Percentiles rank a stretch among this genome's conserved stretches.
phyloP scores from a whole-genome alignment of 305 asterid species.

The Rubia balearica region DNA sequence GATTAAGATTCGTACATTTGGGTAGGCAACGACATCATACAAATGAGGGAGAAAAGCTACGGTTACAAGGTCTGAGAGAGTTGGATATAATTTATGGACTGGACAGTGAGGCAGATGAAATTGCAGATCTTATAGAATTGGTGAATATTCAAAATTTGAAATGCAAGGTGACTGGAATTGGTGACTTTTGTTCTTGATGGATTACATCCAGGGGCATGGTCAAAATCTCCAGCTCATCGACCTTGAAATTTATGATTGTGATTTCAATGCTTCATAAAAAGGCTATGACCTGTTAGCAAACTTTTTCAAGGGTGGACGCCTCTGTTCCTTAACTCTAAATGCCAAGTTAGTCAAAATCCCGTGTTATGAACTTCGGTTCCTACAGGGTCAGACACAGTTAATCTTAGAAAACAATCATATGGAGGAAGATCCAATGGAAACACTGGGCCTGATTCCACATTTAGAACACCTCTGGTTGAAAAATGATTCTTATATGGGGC shows the following conservation, averaged over 20 bases:
- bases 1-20: conserved; percentile 26
- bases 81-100: conserved; percentile 25
- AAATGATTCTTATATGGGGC: conserved; percentile 22
- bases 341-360: conserved; percentile 27
- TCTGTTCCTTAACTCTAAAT: conserved; percentile 5
- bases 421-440: conserved; percentile 37
- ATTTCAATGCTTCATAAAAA: background rate
- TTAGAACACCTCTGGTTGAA: conserved; percentile 25
- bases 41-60: background rate
- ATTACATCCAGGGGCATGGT: conserved; percentile 19
- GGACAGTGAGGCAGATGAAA: conserved; percentile 17
- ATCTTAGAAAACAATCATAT: conserved; percentile 34
- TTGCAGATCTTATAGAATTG: conserved; percentile 22
- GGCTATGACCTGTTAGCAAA: background rate
- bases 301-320: background rate
- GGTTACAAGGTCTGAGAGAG: conserved; percentile 19
- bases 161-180: conserved; percentile 11
- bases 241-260: background rate
- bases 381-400: conserved; percentile 28
- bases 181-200: background rate
- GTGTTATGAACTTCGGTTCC: conserved; percentile 11
- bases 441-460: conserved; percentile 37
- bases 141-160: conserved; percentile 20
- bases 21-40: background rate
- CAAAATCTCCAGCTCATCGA: conserved; percentile 11